Conservation (phyloP, 768 basidiomycete genomes). For the Lactifluus rugatus region DNA sequence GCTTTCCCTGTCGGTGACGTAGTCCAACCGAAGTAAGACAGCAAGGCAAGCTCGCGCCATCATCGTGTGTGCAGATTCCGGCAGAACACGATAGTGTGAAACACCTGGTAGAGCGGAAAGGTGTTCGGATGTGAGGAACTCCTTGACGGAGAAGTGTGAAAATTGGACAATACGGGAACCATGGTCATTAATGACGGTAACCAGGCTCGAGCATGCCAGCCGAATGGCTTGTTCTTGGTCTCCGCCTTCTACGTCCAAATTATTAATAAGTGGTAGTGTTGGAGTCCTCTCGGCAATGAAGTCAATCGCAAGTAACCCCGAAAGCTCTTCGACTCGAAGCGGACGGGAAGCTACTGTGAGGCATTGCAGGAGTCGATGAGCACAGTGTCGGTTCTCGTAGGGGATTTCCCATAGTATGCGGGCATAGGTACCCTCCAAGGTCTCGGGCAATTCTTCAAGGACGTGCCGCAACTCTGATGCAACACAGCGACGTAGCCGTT, state of each 20-base stretch:
- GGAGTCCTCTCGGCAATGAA: neutral
- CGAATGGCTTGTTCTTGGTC: neutral
- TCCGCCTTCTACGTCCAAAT: neutral
- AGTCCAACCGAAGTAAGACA: neutral
- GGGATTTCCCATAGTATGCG: neutral
- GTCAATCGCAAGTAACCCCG: neutral
- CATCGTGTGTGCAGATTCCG: neutral
- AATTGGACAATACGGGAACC: neutral
- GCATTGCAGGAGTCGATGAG: neutral
- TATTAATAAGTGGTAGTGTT: too few relatives aligned
- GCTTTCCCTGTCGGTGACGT: neutral
- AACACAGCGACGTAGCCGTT: neutral
- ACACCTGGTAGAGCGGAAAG: neutral
- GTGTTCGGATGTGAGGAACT: neutral
- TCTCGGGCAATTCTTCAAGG: neutral
- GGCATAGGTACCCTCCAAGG: neutral
- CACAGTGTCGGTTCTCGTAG: neutral
- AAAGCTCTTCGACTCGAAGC: neutral
- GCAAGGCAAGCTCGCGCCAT: neutral
- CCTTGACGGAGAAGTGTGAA: constrained; percentile 1
- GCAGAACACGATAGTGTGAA: neutral
- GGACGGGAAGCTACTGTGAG: neutral
- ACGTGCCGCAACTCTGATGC: neutral
- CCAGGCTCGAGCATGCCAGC: neutral
- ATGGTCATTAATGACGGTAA: neutral